A percentile compares a stretch with the other conserved stretches of the same genome.
These are phyloP conservation scores for Helianthus annuus DNA, from an alignment of 129 eudicot genomes.

Conservation along the genomic window DNA sequence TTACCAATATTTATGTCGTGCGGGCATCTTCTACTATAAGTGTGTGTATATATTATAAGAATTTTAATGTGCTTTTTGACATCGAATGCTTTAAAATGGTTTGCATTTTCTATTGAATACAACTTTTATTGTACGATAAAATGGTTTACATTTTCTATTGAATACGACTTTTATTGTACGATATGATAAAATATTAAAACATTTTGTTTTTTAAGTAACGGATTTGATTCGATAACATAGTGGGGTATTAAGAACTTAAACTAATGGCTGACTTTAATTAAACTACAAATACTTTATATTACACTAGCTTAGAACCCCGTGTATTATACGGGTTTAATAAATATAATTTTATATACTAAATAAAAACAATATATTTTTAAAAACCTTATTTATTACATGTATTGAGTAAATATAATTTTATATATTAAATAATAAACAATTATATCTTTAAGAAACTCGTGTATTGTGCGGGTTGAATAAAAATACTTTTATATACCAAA, in stretches of 20 bases:
- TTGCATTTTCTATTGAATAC: neutral
- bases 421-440: no score
- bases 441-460: no score
- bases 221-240: constrained; percentile 20
- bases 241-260: constrained; percentile 5
- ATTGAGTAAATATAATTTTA: no score
- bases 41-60: neutral
- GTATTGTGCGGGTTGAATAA: no score
- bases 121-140: neutral
- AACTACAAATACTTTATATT: neutral
- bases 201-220: constrained; percentile 2
- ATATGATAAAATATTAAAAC: neutral
- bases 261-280: constrained; percentile 6
- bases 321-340: no score
- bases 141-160: neutral
- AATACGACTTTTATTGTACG: neutral
- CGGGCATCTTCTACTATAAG: no score
- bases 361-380: no score
- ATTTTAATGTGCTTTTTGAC: constrained; percentile 4
- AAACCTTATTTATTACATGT: no score
- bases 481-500: no score
- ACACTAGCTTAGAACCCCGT: no score
- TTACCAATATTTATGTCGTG: no score
- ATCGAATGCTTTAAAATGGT: constrained; percentile 12
- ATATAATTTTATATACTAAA: no score